These are phyloP conservation scores for Xenosphaeropsis pyriputrescens DNA, from an alignment of 2,329 filamentous ascomycete genomes.

Conservation along the genomic window DNA sequence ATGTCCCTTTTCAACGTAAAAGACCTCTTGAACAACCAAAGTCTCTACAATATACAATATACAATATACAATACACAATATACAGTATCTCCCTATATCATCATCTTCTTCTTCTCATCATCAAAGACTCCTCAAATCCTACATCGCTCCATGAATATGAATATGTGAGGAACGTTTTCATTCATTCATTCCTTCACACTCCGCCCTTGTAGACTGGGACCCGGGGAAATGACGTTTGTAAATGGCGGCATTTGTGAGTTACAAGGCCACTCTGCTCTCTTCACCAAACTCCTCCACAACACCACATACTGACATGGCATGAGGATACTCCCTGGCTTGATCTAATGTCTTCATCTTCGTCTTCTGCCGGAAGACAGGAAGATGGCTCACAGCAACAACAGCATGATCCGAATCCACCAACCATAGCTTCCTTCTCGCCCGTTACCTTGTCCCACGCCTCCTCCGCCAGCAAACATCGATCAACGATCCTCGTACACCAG, in stretches of 20 bases:
- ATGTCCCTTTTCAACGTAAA: neutral
- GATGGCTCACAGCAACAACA: slow-evolving; percentile 9
- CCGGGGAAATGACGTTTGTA: slow-evolving; percentile 16
- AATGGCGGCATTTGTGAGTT: slow-evolving; percentile 20
- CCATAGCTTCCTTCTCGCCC: slow-evolving; percentile 82
- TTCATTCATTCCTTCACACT: too few relatives aligned
- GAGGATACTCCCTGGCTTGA: slow-evolving; percentile 21
- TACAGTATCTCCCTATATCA: too few relatives aligned
- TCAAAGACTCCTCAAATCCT: too few relatives aligned
- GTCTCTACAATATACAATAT: neutral
- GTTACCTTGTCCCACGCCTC: slow-evolving; percentile 52
- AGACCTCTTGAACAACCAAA: neutral
- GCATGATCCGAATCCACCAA: slow-evolving; percentile 41
- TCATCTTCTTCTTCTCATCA: too few relatives aligned
- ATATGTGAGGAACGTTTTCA: too few relatives aligned
- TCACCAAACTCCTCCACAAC: slow-evolving; percentile 1
- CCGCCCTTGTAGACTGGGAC: too few relatives aligned
- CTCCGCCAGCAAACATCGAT: slow-evolving; percentile 59
- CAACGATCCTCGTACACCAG: slow-evolving; percentile 89
- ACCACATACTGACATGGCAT: slow-evolving; percentile 4
- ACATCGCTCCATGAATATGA: too few relatives aligned
- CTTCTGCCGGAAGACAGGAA: slow-evolving; percentile 12
- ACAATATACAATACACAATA: too few relatives aligned
- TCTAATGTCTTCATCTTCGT: slow-evolving; percentile 17
- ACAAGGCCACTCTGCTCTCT: slow-evolving; percentile 3